Evolutionary conservation across 768 basidiomycete species (phyloP), one percentile per base, ranked within the genome.

Genomic region (Pleurotus eryngii): DNA sequence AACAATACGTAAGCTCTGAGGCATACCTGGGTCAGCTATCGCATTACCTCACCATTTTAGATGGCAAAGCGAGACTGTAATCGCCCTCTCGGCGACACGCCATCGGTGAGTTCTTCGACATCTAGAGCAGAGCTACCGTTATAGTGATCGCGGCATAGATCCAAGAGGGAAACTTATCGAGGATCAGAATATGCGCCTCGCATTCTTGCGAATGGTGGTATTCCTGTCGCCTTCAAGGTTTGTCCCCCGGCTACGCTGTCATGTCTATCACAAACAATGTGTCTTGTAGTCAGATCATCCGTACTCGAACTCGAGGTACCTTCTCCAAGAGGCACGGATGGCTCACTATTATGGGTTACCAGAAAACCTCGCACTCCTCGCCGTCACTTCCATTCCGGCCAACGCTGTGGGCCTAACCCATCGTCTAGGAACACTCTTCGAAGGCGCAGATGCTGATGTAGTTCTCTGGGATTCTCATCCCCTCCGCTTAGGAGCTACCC

Each of bases 391-490:
- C 7, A 78, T 79, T 15, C 84, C 90, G 14, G 89, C 90, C 1
- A 69, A 71, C 4, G 81, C 82, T 11, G 76, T 83, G 30, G 91
- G 90, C n/a, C 75, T 91, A 27, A 80, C 79, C n/a, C 88, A 92
- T 65, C 82, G 90, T 18, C 77, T 93, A 24, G 91, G 91, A 15
- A 74, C 77, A 49, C 64, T 93, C 14, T 68, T 74, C 49, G 75
- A 77, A 64, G 84, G 84, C n/a, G 67, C 74, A n/a, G 81, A 82
- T 58, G 81, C 81, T 48, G 87, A 92, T 65, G 66, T 90, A n/a
- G 87, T 91, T 5, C 68, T 92, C 38, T 88, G 86, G 86, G 84
- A 87, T 63, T 83, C 82, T 2, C 87, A 91, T 70, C 92, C 92
- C 1, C 76, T 93, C 26, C 77, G 78, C 26, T 72, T 90, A 18